Evolutionary conservation across 768 basidiomycete genomes (phyloP), one percentile per base, ranked within the genome.

Genomic region (Mycena albidolilacea): DNA sequence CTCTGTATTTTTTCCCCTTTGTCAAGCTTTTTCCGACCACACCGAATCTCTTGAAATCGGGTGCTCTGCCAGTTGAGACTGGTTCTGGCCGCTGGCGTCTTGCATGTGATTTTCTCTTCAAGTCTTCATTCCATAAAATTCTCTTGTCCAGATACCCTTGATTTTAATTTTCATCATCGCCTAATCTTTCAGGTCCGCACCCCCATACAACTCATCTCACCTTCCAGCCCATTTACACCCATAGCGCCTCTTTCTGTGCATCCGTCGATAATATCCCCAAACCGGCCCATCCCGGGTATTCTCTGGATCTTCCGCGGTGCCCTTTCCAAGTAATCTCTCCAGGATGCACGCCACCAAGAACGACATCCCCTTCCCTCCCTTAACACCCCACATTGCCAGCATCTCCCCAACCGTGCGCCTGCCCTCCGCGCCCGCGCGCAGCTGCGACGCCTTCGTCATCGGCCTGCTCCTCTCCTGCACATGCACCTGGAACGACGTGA

Each of bases 321-420:
- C 93, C 76, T 90, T 88, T 75, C 93, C 92, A 79, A 99, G 96
- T 60, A 95, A 85, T 21, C 92, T 84, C 80, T 97, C 95, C 57
- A 97, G 85, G 60, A 98, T 89, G 79, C 96, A 98, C 0, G 94
- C 95, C 37, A 98, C 90, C 35, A 99, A 89, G 78, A 93, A 98
- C 2, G 95, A 92, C 88, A 95, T 94, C 17, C 91, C 75, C 58
- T 73, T 76, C 11, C 75, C 86, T 21, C 85, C 82, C 64, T 87
- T 90, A 55, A 91, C 91, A 75, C 93, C 87, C 52, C 92, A 87
- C 69, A 91, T 87, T 23, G 94, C 87, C 69, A 91, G 87, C 35
- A 95, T 86, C 69, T 91, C 85, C 0, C 85, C 86, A 74, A 93
- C 94, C 43, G 93, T 91, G 38, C 85, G 80, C 92, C 94, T 93